Evolutionary conservation across 306 rosid genomes (phyloP), one percentile per base, ranked within the genome.

Genomic region (Potentilla sterilis): DNA sequence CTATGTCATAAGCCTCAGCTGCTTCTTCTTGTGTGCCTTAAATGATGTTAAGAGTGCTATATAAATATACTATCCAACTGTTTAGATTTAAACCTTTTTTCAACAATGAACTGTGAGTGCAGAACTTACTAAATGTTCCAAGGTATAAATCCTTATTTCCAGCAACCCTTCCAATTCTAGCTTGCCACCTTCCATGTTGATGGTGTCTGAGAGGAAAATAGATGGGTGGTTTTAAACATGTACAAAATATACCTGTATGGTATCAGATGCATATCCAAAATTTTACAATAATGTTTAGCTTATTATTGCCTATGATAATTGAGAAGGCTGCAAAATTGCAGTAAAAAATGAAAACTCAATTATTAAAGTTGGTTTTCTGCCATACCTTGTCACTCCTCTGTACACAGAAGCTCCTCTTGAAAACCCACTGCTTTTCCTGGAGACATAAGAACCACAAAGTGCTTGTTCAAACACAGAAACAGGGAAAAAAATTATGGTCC

Each of bases 121-220:
- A 10, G 3, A 22, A 84, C 98, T 88, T 83, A 92, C 99, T 90
- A 83, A 96, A 96, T 79, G 99, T 96, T 44, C 99, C 99, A 37
- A 96, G 97, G 91, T 96, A 92, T 87, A 96, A 83, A 82, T 96
- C 99, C 69, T 96, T 96, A 84, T 96, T 96, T 72, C 99, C 99
- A 13, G 99, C 98, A 72, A 96, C 99, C 78, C 99, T 84, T 73
- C 98, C 99, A 48, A 96, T 96, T 49, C 99, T 81, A 76, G 99
- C 99, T 83, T 96, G 99, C 99, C 99, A 96, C 84, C 99, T 92
- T 80, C 99, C 99, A 90, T 96, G 98, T 81, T 96, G 99, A 87
- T 96, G 99, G 83, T 96, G 99, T 78, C 99, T 92, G 87, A 32
- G 87, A 32, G 8, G 35, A 24, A 59, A 57, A 38, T 34, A 34